These are phyloP conservation scores for Boletus barrowsii DNA, from an alignment of 768 basidiomycete species.

Conservation along the genomic window DNA sequence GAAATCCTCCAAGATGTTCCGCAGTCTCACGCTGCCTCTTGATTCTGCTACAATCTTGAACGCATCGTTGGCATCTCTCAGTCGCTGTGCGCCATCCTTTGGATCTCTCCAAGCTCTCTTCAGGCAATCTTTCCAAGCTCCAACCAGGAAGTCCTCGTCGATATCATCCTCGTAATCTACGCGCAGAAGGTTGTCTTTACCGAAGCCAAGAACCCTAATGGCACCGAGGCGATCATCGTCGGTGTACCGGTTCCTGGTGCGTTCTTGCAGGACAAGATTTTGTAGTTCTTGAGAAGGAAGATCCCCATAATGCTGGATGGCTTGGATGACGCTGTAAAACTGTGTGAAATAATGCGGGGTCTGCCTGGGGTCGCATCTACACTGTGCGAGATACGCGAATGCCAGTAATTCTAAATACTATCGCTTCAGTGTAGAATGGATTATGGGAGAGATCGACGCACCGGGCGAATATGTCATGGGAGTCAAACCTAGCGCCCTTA, in stretches of 20 bases:
- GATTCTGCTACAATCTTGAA: constrained; percentile 67
- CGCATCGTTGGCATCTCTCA: constrained; percentile 62
- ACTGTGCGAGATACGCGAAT: constrained; percentile 81
- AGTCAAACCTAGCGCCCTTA: constrained; percentile 62
- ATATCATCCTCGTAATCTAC: constrained; percentile 73
- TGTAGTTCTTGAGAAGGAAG: constrained; percentile 47
- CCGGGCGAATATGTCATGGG: constrained; percentile 63
- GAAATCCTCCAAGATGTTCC: constrained; percentile 50
- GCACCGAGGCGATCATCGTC: constrained; percentile 50
- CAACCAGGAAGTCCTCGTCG: constrained; percentile 64
- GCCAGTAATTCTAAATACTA: constrained; percentile 54
- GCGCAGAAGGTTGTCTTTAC: constrained; percentile 50
- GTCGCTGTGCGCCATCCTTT: constrained; percentile 42
- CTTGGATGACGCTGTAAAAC: constrained; percentile 49
- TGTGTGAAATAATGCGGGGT: constrained; percentile 65
- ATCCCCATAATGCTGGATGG: constrained; percentile 49
- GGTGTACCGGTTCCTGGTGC: constrained; percentile 62
- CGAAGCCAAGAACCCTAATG: constrained; percentile 60
- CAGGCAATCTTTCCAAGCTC: constrained; percentile 64
- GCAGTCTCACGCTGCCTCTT: constrained; percentile 49
- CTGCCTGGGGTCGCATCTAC: constrained; percentile 69
- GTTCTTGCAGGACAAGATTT: constrained; percentile 58
- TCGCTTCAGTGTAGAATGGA: constrained; percentile 3
- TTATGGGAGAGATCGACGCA: constrained; percentile 27
- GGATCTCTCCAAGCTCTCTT: constrained; percentile 52